Evolutionary conservation across 2,329 filamentous ascomycete species (phyloP).

Genomic region (Neonectria sp.): DNA sequence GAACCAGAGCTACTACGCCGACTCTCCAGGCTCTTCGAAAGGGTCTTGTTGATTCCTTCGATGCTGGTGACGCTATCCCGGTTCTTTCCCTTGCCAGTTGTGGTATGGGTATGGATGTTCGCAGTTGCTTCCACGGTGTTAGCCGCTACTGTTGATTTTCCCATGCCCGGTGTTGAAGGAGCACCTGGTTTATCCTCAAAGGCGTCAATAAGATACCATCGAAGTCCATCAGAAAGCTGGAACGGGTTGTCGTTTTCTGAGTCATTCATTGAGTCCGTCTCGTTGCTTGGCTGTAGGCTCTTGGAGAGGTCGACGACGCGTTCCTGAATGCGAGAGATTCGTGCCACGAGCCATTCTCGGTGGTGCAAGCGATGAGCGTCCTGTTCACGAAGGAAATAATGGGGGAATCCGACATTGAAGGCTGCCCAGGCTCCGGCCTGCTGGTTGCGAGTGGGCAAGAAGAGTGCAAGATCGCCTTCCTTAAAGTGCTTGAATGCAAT

Average conservation of each 20-base stretch:
- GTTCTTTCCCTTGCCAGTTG: conserved; percentile 61
- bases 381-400: conserved; percentile 96
- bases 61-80: conserved; percentile 69
- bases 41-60: conserved; percentile 81
- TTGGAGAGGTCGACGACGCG: conserved; percentile 93
- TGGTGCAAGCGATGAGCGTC: conserved; percentile 87
- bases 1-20: conserved; percentile 90
- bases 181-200: conserved; percentile 92
- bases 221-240: conserved; percentile 92
- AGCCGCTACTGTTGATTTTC: conserved; percentile 91
- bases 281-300: conserved; percentile 70
- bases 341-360: conserved; percentile 96
- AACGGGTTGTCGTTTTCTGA: conserved; percentile 97
- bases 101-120: conserved; percentile 70
- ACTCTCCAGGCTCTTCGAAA: conserved; percentile 92
- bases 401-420: conserved; percentile 97
- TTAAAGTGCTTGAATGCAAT: conserved; percentile 97
- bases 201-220: conserved; percentile 97
- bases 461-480: conserved; percentile 93
- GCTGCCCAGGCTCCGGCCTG: conserved; percentile 96
- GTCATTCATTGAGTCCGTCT: conserved; percentile 67
- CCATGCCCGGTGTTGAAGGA: conserved; percentile 91
- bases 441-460: conserved; percentile 94
- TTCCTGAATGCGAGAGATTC: conserved; percentile 92
- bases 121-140: conserved; percentile 90